Percentiles rank a stretch among this genome's conserved stretches.
phyloP scores from a whole-genome alignment of 1,284 basidiomycete genomes.

The Ustilago trichophora region DNA sequence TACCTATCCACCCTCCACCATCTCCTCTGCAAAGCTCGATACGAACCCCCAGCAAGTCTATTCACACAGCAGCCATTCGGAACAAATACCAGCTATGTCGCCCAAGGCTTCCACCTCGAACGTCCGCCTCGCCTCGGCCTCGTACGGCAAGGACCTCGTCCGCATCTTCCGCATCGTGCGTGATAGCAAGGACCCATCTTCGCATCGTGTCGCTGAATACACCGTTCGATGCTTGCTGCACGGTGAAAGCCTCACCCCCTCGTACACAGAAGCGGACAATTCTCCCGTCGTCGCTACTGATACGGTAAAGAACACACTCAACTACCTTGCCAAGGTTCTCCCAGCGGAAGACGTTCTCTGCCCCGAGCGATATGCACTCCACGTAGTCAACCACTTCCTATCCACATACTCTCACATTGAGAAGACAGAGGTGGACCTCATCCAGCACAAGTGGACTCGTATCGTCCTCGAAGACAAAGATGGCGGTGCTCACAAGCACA shows the following conservation, averaged over 20 bases:
- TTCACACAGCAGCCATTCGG: too few relatives aligned
- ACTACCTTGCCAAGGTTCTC: conserved; percentile 67
- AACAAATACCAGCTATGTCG: conserved; percentile 11
- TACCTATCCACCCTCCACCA: neutral
- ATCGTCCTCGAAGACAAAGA: conserved; percentile 72
- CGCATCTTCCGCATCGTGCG: conserved; percentile 59
- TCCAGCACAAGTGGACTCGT: conserved; percentile 85
- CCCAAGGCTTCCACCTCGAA: conserved; percentile 44
- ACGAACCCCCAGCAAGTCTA: too few relatives aligned
- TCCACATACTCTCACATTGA: conserved; percentile 79
- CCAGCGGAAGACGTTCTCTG: conserved; percentile 43
- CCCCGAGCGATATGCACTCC: conserved; percentile 85
- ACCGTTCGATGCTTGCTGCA: conserved; percentile 54
- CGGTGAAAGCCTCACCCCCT: conserved; percentile 46
- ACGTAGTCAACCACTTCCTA: conserved; percentile 84
- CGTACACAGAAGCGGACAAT: conserved; percentile 53
- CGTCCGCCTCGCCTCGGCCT: conserved; percentile 45
- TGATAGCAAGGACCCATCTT: conserved; percentile 37
- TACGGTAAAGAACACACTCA: conserved; percentile 89
- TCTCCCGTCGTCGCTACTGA: conserved; percentile 61
- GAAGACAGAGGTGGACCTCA: conserved; percentile 79
- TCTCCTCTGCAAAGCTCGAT: too few relatives aligned
- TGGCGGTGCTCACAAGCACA: conserved; percentile 75
- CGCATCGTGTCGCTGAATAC: conserved; percentile 57
- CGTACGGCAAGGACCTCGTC: conserved; percentile 61